A percentile compares a stretch with the other conserved stretches of the same genome.
phyloP scores from a whole-genome alignment of 2,329 filamentous ascomycete genomes.

The Dryadomyces quercivorus region DNA sequence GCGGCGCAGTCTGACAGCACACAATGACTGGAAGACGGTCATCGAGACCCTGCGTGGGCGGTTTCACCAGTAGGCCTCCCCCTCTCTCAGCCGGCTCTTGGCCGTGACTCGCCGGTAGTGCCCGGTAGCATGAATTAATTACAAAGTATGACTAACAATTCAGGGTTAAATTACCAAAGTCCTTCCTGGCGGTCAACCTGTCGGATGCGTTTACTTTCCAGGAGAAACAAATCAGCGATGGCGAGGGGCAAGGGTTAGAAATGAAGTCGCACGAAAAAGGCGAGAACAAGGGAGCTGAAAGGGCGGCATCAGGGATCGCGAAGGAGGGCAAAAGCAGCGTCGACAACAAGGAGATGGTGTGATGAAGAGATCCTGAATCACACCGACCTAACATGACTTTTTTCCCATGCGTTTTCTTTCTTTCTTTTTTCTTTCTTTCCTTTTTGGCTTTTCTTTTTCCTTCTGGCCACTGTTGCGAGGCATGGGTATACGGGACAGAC shows the following conservation, averaged over 20 bases:
- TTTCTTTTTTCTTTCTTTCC: background rate
- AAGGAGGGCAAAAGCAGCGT: background rate
- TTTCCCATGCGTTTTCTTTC: background rate
- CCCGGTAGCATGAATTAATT: too few species aligned
- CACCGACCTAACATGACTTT: background rate
- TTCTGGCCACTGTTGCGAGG: too few species aligned
- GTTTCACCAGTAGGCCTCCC: constrained; percentile 66
- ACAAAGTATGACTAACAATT: background rate
- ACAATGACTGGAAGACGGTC: constrained; percentile 94
- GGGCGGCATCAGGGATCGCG: background rate
- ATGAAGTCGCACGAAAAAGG: constrained; percentile 24
- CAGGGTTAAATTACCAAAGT: constrained; percentile 55
- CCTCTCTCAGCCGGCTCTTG: background rate
- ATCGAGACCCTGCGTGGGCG: constrained; percentile 90
- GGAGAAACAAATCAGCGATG: constrained; percentile 37
- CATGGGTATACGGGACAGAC: too few species aligned
- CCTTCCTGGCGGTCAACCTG: constrained; percentile 51
- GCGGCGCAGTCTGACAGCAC: constrained; percentile 77
- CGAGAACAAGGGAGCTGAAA: background rate
- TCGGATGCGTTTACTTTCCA: constrained; percentile 51
- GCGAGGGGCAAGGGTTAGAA: constrained; percentile 24
- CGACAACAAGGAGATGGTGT: background rate
- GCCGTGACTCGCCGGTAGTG: too few species aligned
- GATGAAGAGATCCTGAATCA: background rate
- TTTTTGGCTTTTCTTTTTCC: background rate